Percentiles rank a stretch among this genome's conserved stretches.
Evolutionary conservation across 2,329 filamentous ascomycete genomes (phyloP).

Genomic region (Dothideomycetes sp.): DNA sequence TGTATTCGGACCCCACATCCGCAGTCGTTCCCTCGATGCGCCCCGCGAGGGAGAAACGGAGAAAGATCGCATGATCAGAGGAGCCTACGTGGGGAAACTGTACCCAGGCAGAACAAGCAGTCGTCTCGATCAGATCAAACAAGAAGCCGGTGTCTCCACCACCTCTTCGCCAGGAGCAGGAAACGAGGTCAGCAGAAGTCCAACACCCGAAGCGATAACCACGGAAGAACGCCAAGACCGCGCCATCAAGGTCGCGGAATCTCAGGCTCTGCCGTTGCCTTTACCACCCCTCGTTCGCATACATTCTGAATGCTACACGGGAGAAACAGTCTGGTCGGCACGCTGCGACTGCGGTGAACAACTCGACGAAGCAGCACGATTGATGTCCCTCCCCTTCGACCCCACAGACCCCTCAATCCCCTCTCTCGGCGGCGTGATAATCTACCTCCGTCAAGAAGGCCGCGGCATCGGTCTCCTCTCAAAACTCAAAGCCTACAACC

Average conservation of each 20-base stretch:
- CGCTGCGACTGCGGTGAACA: constrained; percentile 97
- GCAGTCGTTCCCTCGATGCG: constrained; percentile 61
- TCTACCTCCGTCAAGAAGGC: constrained; percentile 92
- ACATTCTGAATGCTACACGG: constrained; percentile 96
- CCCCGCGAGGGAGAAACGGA: constrained; percentile 70
- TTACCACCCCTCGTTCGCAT: constrained; percentile 75
- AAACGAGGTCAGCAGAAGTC: background rate
- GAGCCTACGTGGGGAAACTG: constrained; percentile 81
- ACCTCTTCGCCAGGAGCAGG: background rate
- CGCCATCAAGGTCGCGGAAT: background rate
- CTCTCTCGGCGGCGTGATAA: constrained; percentile 69
- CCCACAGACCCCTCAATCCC: constrained; percentile 5
- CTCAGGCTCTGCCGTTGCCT: constrained; percentile 12
- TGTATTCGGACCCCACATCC: constrained; percentile 82
- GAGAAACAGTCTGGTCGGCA: constrained; percentile 96
- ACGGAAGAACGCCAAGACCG: constrained; percentile 8
- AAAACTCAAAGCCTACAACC: constrained; percentile 95
- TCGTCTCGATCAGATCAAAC: constrained; percentile 47
- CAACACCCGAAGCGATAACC: constrained; percentile 1
- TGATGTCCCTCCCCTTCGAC: constrained; percentile 51
- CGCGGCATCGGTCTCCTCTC: constrained; percentile 89
- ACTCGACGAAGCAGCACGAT: constrained; percentile 83
- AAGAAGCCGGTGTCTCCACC: constrained; percentile 27
- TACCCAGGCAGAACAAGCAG: constrained; percentile 77
- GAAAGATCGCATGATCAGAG: constrained; percentile 84